phyloP scores from a whole-genome alignment of 345 rosid genomes.

The Eucalyptus pauciflora region DNA sequence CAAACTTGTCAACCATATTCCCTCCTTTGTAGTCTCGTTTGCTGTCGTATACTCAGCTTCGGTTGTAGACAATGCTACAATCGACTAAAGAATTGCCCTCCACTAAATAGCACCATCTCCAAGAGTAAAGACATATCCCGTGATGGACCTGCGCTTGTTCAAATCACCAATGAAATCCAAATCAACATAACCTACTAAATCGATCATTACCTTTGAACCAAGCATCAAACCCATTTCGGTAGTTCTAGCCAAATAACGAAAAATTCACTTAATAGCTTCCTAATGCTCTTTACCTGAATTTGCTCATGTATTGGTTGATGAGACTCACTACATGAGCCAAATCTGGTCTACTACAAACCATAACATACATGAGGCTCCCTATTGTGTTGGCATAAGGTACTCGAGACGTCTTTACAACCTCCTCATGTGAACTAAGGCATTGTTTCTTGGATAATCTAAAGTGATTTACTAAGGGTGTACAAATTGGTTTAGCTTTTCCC shows the following conservation, averaged over 20 bases:
- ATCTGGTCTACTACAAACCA: background rate
- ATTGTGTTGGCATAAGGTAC: background rate
- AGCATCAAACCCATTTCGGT: background rate
- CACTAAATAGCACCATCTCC: background rate
- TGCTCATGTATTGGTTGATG: background rate
- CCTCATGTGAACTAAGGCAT: background rate
- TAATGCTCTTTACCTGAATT: background rate
- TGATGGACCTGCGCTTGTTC: background rate
- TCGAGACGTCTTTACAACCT: background rate
- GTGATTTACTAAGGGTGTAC: background rate
- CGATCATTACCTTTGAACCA: background rate
- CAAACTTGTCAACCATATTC: background rate
- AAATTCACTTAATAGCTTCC: background rate
- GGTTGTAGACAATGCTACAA: background rate
- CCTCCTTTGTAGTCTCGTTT: background rate
- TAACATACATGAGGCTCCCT: background rate
- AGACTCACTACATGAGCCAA: background rate
- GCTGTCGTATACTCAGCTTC: rapidly evolving
- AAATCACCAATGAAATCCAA: background rate
- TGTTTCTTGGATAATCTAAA: background rate
- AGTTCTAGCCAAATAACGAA: background rate
- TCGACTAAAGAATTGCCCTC: background rate
- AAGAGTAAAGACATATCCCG: background rate
- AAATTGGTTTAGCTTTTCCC: background rate
- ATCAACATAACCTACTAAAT: background rate